Base-by-base conservation (phyloP, 345 rosid genomes). In the Citrus cavaleriei region DNA sequence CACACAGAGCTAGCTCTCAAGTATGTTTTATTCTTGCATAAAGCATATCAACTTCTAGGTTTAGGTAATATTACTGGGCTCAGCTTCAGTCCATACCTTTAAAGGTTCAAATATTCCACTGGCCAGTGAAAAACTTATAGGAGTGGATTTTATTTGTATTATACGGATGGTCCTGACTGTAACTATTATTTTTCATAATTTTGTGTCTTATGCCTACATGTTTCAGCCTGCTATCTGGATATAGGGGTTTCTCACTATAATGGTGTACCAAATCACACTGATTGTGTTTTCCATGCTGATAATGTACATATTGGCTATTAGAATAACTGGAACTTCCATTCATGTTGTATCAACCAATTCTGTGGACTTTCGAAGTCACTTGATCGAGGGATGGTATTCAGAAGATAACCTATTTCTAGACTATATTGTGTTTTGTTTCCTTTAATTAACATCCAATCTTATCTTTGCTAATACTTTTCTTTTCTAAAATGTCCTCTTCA, bases 1-100 rank as follows among this genome's bases (percentile, higher is more conserved):
- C 97, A 96, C 66, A 96, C 98, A 35, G 99, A 94, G 87, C 83
- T 96, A 73, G 98, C 99, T 86, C 97, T 96, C 82, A 96, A 94
- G 99, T 96, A 94, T 74, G 91, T 69, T 86, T 24, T 77, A 24
- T 66, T 80, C 76, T 68, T 5, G 54, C 72, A 70, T 79, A 49
- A 28, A 30, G 61, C 30, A 28, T 24, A 22, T 70, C 21, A 27
- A 78, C 54, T 58, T 27, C 57, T 82, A 46, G 60, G 14, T 76
- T 72, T 62, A 25, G 25, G 42, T 73, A 59, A 67, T 34, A 55
- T 37, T 38, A 12, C 4, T 22, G 18, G 13, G 21, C 19, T 61
- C 34, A 14, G 35, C 34, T 71, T 71, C 3, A 19, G 7, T 51
- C 59, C 24, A 6, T 30, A 19, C 62, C 61, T 13, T 65, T 65